These are phyloP conservation scores for Rutstroemia sydowiana DNA, from an alignment of 2,329 filamentous ascomycete species.

Conservation along the genomic window DNA sequence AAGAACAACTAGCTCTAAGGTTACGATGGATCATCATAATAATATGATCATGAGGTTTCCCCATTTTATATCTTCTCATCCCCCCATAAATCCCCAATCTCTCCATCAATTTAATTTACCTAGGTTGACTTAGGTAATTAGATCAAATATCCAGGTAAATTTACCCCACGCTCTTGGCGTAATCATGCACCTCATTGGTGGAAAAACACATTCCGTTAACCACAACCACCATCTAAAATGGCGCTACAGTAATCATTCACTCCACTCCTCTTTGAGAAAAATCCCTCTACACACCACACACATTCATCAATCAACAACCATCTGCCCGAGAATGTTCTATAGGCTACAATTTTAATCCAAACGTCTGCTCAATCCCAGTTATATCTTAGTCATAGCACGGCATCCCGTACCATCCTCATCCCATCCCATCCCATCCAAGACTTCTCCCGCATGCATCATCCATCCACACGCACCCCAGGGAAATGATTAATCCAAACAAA, in stretches of 20 bases:
- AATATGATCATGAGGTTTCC: neutral
- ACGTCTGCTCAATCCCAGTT: too few relatives aligned
- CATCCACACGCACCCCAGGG: too few relatives aligned
- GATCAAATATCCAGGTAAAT: too few relatives aligned
- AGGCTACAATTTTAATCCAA: too few relatives aligned
- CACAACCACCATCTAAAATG: neutral
- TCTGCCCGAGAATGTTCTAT: too few relatives aligned
- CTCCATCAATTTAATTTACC: neutral
- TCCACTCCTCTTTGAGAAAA: too few relatives aligned
- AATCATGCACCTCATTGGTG: neutral
- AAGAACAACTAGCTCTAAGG: too few relatives aligned
- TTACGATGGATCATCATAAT: neutral
- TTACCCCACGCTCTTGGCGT: slow-evolving; percentile 8
- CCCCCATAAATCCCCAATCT: neutral
- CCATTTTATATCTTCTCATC: neutral
- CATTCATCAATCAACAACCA: too few relatives aligned
- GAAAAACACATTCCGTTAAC: slow-evolving; percentile 4
- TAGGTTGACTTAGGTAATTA: too few relatives aligned
- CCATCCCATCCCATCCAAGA: neutral
- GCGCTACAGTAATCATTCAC: neutral
- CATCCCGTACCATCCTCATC: neutral
- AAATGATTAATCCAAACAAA: too few relatives aligned
- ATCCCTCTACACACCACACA: too few relatives aligned
- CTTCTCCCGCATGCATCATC: too few relatives aligned
- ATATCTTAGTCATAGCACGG: neutral